phyloP scores from a whole-genome alignment of 2,329 filamentous ascomycete species.

The Fusarium nanum region DNA sequence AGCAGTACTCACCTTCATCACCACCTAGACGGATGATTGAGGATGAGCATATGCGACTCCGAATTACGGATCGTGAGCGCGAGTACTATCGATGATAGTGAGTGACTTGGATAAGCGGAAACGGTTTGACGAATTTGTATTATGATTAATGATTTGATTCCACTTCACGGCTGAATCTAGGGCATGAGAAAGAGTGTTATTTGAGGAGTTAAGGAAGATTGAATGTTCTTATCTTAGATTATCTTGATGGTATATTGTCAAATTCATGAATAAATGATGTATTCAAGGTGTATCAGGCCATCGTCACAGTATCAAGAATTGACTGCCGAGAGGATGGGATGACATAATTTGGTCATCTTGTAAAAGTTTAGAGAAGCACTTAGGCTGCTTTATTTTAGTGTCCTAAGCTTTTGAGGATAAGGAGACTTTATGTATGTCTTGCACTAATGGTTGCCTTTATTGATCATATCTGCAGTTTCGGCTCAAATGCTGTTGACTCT shows the following conservation, averaged over 20 bases:
- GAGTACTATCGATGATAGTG: conserved; percentile 47
- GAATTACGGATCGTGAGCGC: conserved; percentile 51
- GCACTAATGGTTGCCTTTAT: not conserved
- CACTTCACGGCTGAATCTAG: not conserved
- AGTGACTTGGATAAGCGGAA: not conserved
- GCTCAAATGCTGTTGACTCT: not conserved
- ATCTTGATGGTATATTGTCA: not conserved
- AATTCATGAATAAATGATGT: not conserved
- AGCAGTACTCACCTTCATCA: conserved; percentile 47
- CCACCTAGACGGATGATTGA: conserved; percentile 50
- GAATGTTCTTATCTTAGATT: not conserved
- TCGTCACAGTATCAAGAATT: not conserved
- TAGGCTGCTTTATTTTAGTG: not conserved
- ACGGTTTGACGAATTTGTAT: conserved; percentile 33
- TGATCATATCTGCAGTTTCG: not conserved
- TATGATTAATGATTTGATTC: conserved; percentile 38
- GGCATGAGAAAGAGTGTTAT: conserved; percentile 10
- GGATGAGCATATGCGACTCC: conserved; percentile 46
- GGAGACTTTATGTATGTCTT: not conserved
- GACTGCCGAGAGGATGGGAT: not conserved
- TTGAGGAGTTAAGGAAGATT: conserved; percentile 33
- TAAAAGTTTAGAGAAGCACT: not conserved
- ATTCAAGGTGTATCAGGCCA: not conserved
- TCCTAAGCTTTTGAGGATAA: not conserved
- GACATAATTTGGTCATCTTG: not conserved